Conservation (phyloP, 2,329 filamentous ascomycete species). For the Anthostomella pinea region DNA sequence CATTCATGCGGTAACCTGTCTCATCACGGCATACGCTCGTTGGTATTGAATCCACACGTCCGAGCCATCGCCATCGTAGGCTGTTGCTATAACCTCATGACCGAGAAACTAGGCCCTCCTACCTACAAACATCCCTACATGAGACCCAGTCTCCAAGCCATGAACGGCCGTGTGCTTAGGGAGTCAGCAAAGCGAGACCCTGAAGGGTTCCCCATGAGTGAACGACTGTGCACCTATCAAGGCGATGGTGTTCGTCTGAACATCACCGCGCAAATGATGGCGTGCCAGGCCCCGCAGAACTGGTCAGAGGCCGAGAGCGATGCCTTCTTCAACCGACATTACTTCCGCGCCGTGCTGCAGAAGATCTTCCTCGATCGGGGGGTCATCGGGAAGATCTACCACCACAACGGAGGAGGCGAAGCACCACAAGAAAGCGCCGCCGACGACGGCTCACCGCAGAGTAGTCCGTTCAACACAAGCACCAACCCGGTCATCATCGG, state of each 20-base stretch:
- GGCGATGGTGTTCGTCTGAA: conserved; percentile 75
- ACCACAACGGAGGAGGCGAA: conserved; percentile 33
- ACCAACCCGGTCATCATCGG: conserved; percentile 85
- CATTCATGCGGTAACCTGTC: conserved; percentile 98
- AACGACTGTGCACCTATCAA: conserved; percentile 58
- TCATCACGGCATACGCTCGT: conserved; percentile 85
- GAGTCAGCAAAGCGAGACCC: conserved; percentile 76
- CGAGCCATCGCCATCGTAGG: conserved; percentile 92
- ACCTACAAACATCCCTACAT: conserved; percentile 81
- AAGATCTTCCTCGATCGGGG: conserved; percentile 86
- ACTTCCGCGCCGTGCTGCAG: conserved; percentile 86
- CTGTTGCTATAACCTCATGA: conserved; percentile 96
- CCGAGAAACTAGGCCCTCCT: conserved; percentile 81
- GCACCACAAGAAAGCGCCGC: conserved; percentile 10
- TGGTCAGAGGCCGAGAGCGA: conserved; percentile 82
- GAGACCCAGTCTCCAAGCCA: conserved; percentile 63
- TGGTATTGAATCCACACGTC: conserved; percentile 80
- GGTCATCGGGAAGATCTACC: conserved; percentile 62
- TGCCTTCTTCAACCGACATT: conserved; percentile 87
- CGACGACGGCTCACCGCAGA: conserved; percentile 12
- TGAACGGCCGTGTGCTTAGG: conserved; percentile 65
- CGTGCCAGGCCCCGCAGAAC: conserved; percentile 90
- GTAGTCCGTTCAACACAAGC: conserved; percentile 51
- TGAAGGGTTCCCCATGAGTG: conserved; percentile 91
- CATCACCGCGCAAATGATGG: conserved; percentile 97